Base-by-base conservation (phyloP, 2,329 filamentous ascomycete genomes). In the Botryotinia convoluta region DNA sequence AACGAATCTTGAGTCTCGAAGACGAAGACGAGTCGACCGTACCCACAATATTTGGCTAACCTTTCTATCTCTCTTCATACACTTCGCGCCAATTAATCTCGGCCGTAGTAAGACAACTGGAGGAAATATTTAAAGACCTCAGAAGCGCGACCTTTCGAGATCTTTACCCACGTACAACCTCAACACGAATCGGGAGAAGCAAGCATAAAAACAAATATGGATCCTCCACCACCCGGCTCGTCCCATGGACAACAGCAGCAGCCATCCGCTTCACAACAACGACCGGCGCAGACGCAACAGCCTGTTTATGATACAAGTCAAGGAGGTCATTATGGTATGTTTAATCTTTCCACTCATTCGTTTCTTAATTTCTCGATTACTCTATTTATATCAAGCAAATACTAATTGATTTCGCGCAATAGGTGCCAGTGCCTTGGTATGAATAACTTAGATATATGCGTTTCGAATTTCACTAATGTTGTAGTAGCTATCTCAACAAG, bases 241-340 rank as follows among this genome's bases (percentile, higher is more conserved):
- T 84, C 87, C 75, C 88, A 89, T 79, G 80, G 83, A 68, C 89
- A 91, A 80, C 86, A 84, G 79, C 87, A 77, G 54, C 79, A 79
- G 74, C 80, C 89, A 77, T 85, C 87, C 76, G 86, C 88, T 79
- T 61, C 68, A 64, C 63, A 69, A 72, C 71, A 72, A 69, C 71
- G 71, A 26, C 64, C 71, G 59, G 51, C 63, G 32, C 48, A 57
- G 59, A 42, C 63, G 42, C 48, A 57, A n/a, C 65, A 69, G 48
- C 89, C 89, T 26, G 87, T 88, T n/a, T 94, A 94, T 82, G 92
- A 94, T 83, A 89, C 89, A 69, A 87, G 85, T 78, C 90, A 92
- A 80, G 92, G 91, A 75, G 92, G 92, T 71, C 92, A 94, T 82
- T 94, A 94, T 84, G 92, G 92, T 93, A 84, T 83, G 87, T 82